Conservation (phyloP, 441 rosid species). For the Iberis amara region DNA sequence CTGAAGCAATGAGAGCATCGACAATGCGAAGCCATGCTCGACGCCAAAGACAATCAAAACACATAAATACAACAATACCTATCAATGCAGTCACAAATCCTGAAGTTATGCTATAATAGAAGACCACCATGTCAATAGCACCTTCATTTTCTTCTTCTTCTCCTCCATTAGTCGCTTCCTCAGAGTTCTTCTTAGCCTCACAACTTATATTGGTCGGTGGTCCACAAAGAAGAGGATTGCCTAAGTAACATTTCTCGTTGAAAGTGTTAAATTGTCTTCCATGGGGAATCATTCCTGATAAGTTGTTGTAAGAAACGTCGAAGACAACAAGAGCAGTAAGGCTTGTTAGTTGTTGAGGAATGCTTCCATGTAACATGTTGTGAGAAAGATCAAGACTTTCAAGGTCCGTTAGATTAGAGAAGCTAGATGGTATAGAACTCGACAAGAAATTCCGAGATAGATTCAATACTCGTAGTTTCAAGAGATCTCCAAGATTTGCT, state of each 20-base stretch:
- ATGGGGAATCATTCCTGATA: background rate
- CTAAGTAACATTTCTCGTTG: background rate
- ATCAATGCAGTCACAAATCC: background rate
- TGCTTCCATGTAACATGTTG: background rate
- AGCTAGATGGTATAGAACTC: background rate
- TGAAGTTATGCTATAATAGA: too few relatives aligned
- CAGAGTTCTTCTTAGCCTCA: too few relatives aligned
- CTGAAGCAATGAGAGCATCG: background rate
- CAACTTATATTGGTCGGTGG: background rate
- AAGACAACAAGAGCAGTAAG: background rate
- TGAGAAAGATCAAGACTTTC: background rate
- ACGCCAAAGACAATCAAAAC: background rate
- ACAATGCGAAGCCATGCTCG: background rate
- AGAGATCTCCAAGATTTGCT: background rate
- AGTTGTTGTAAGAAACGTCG: background rate
- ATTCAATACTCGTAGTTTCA: background rate
- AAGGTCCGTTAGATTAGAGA: background rate
- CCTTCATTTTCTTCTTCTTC: background rate
- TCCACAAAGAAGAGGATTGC: background rate
- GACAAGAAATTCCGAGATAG: background rate
- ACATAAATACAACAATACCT: background rate
- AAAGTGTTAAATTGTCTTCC: background rate
- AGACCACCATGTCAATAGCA: background rate
- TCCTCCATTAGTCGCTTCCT: background rate
- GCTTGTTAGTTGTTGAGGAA: background rate